Percentiles rank a stretch among this genome's conserved stretches.
These are phyloP conservation scores for Handroanthus guayacan DNA, from an alignment of 257 asterid genomes.

Conservation along the genomic window DNA sequence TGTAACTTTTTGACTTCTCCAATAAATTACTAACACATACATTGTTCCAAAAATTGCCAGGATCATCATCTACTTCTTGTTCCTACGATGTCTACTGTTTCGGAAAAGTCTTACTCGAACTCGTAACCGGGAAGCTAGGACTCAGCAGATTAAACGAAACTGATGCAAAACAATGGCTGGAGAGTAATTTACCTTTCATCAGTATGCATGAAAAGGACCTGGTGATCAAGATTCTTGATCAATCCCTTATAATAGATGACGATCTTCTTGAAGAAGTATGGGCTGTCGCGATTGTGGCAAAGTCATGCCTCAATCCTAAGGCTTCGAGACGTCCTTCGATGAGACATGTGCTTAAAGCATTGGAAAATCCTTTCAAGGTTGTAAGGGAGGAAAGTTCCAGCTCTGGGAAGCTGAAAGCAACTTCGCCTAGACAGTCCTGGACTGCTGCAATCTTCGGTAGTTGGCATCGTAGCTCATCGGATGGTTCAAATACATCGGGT, in stretches of 20 bases:
- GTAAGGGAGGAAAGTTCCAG: slow-evolving; percentile 63
- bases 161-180: slow-evolving; percentile 59
- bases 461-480: slow-evolving; percentile 70
- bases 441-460: slow-evolving; percentile 61
- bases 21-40: not conserved
- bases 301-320: slow-evolving; percentile 68
- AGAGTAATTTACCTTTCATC: slow-evolving; percentile 48
- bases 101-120: slow-evolving; percentile 75
- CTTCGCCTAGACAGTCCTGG: slow-evolving; percentile 61
- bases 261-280: slow-evolving; percentile 77
- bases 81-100: slow-evolving; percentile 73
- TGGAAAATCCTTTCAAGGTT: slow-evolving; percentile 79
- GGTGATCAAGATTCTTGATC: slow-evolving; percentile 56
- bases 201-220: slow-evolving; percentile 56
- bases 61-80: slow-evolving; percentile 48
- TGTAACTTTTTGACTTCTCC: not conserved
- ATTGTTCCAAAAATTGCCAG: slow-evolving; percentile 37
- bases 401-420: slow-evolving; percentile 50
- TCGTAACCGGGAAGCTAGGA: slow-evolving; percentile 69
- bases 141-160: slow-evolving; percentile 47
- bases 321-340: slow-evolving; percentile 68
- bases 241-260: slow-evolving; percentile 65
- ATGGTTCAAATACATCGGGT: slow-evolving; percentile 42
- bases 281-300: slow-evolving; percentile 78
- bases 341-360: slow-evolving; percentile 65